These are phyloP conservation scores for Arthrinium puccinioides DNA, from an alignment of 2,329 filamentous ascomycete species.

Conservation along the genomic window DNA sequence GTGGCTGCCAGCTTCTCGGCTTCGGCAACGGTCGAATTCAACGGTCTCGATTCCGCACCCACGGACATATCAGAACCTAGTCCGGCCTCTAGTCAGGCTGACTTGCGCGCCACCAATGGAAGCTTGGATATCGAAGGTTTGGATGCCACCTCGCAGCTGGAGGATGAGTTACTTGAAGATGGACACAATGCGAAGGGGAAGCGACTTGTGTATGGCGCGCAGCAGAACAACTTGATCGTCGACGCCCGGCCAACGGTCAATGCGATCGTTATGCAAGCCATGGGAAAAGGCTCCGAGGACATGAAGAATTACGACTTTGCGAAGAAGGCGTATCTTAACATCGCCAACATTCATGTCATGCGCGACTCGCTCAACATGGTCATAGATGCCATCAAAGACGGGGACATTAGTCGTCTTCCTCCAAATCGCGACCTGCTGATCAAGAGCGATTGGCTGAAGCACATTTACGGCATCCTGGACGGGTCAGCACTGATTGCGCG, in stretches of 20 bases:
- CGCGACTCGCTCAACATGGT: slow-evolving; percentile 82
- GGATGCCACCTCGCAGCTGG: slow-evolving; percentile 53
- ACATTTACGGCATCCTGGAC: slow-evolving; percentile 77
- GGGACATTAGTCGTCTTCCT: slow-evolving; percentile 75
- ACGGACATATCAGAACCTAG: slow-evolving; percentile 27
- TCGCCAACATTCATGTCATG: slow-evolving; percentile 99
- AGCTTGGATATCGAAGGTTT: slow-evolving; percentile 42
- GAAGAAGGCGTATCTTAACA: slow-evolving; percentile 85
- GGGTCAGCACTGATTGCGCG: slow-evolving; percentile 79
- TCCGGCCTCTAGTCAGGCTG: slow-evolving; percentile 42
- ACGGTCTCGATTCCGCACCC: slow-evolving; percentile 18
- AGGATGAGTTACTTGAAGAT: slow-evolving; percentile 58
- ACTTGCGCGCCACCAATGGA: slow-evolving; percentile 30
- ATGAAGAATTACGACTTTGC: slow-evolving; percentile 96
- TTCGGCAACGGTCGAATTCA: slow-evolving; percentile 38
- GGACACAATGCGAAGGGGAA: slow-evolving; percentile 46
- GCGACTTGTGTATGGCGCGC: slow-evolving; percentile 75
- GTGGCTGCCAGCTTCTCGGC: slow-evolving; percentile 88
- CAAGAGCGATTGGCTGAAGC: slow-evolving; percentile 85
- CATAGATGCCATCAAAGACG: slow-evolving; percentile 84
- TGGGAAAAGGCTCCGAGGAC: slow-evolving; percentile 90
- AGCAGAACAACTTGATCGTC: slow-evolving; percentile 90
- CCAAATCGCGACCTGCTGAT: slow-evolving; percentile 75
- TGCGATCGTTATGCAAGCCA: slow-evolving; percentile 87
- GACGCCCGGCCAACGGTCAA: slow-evolving; percentile 93